Conservation (phyloP, 306 rosid species). For the Geum urbanum region DNA sequence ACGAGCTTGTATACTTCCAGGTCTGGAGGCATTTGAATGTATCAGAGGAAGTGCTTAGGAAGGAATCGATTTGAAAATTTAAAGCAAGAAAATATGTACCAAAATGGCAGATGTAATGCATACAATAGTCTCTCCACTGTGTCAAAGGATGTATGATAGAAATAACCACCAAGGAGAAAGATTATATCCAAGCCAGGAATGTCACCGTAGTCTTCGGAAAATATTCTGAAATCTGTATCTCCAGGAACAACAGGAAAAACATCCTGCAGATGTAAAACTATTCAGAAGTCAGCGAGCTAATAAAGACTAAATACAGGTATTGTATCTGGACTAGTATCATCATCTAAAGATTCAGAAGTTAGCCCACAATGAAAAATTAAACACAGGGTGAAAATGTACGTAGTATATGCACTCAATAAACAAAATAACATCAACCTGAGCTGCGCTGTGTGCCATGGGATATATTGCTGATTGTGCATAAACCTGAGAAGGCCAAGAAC, state of each 20-base stretch:
- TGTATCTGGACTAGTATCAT: neutral
- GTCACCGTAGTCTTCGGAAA: slow-evolving; percentile 83
- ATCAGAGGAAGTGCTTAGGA: slow-evolving; percentile 43
- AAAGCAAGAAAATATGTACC: slow-evolving; percentile 41
- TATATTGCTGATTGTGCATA: slow-evolving; percentile 87
- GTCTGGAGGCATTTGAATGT: slow-evolving; percentile 52
- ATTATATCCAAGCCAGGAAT: slow-evolving; percentile 98
- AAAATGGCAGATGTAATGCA: slow-evolving; percentile 53
- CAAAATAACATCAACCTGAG: slow-evolving; percentile 57
- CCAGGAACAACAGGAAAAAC: slow-evolving; percentile 95
- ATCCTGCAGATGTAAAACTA: slow-evolving; percentile 56
- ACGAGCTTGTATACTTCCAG: slow-evolving; percentile 98
- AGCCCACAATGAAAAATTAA: neutral
- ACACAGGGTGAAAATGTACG: too few relatives aligned
- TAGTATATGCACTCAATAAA: neutral
- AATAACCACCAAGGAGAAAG: slow-evolving; percentile 94
- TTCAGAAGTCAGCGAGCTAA: slow-evolving; percentile 20
- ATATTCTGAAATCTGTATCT: slow-evolving; percentile 94
- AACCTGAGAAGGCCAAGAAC: slow-evolving; percentile 81
- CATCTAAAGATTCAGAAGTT: neutral
- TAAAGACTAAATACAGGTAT: neutral
- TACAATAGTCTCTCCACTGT: slow-evolving; percentile 90
- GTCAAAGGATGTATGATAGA: slow-evolving; percentile 95
- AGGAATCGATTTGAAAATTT: slow-evolving; percentile 24
- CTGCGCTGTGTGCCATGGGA: slow-evolving; percentile 99